phyloP scores from a whole-genome alignment of 768 basidiomycete species.

The Suillus weaverae region DNA sequence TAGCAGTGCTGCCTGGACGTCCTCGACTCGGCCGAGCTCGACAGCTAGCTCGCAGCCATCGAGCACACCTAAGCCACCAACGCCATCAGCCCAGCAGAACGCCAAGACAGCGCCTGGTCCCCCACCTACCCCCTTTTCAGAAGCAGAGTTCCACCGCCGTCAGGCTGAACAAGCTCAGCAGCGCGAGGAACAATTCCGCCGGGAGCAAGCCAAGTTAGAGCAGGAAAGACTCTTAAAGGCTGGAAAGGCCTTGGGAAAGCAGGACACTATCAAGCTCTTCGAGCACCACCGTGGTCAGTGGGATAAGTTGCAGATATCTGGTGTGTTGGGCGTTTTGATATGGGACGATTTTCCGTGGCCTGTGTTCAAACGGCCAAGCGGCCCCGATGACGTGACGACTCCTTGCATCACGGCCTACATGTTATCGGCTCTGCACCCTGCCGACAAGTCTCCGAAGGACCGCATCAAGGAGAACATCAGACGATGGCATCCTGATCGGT shows the following conservation, averaged over 20 bases:
- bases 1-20: slow-evolving; percentile 27
- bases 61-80: slow-evolving; percentile 27
- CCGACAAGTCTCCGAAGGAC: slow-evolving; percentile 58
- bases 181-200: slow-evolving; percentile 69
- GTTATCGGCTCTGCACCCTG: slow-evolving; percentile 55
- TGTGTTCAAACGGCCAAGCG: slow-evolving; percentile 53
- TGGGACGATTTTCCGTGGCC: slow-evolving; percentile 82
- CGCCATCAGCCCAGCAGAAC: slow-evolving; percentile 22
- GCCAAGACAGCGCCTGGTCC: slow-evolving; percentile 24
- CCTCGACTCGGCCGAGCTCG: slow-evolving; percentile 31
- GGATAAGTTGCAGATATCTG: slow-evolving; percentile 40
- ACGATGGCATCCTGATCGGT: slow-evolving; percentile 83
- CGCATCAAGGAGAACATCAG: slow-evolving; percentile 74
- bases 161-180: slow-evolving; percentile 62
- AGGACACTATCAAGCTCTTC: slow-evolving; percentile 56
- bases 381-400: slow-evolving; percentile 62
- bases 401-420: slow-evolving; percentile 61
- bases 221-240: slow-evolving; percentile 42
- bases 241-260: slow-evolving; percentile 53
- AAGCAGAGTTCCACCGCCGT: slow-evolving; percentile 62
- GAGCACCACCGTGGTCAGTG: slow-evolving; percentile 65
- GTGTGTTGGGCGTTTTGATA: slow-evolving; percentile 38
- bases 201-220: slow-evolving; percentile 61
- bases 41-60: slow-evolving; percentile 24
- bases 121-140: slow-evolving; percentile 30